Conservation (phyloP, 345 rosid species). For the Aethionema arabicum region DNA sequence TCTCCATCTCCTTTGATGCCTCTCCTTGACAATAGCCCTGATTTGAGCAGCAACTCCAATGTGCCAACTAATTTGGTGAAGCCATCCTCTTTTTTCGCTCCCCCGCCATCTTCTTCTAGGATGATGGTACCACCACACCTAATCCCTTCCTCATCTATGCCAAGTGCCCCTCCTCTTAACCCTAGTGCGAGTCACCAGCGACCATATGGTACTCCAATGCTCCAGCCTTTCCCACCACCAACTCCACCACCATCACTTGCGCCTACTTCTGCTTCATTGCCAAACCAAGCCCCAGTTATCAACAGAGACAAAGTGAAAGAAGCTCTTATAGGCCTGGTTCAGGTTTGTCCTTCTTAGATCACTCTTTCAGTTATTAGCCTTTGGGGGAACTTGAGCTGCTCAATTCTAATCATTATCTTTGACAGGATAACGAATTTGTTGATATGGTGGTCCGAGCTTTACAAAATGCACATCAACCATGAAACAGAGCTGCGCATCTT, state of each 20-base stretch:
- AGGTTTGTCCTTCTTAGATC: slow-evolving; percentile 49
- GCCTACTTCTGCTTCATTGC: slow-evolving; percentile 44
- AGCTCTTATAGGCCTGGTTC: slow-evolving; percentile 69
- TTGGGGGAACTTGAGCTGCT: background rate
- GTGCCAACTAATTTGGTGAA: slow-evolving; percentile 57
- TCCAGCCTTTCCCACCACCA: slow-evolving; percentile 96
- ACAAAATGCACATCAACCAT: slow-evolving; percentile 63
- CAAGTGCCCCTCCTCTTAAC: slow-evolving; percentile 60
- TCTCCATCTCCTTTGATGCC: slow-evolving; percentile 52
- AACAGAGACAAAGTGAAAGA: slow-evolving; percentile 80
- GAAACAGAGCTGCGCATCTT: slow-evolving; percentile 26
- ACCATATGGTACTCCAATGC: slow-evolving; percentile 76
- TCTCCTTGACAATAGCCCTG: slow-evolving; percentile 47
- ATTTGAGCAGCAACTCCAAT: slow-evolving; percentile 41
- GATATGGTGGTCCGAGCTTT: slow-evolving; percentile 72
- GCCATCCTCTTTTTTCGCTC: slow-evolving; percentile 66
- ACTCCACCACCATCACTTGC: slow-evolving; percentile 84
- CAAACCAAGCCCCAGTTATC: slow-evolving; percentile 46
- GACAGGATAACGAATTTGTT: slow-evolving; percentile 73
- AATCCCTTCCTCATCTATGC: slow-evolving; percentile 47
- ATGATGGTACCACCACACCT: slow-evolving; percentile 44
- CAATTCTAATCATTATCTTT: slow-evolving; percentile 21
- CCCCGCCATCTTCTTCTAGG: slow-evolving; percentile 45
- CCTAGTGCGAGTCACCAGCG: slow-evolving; percentile 48
- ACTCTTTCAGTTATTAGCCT: slow-evolving; percentile 1